phyloP scores from a whole-genome alignment of 768 basidiomycete species.

The Austroboletus festivus region DNA sequence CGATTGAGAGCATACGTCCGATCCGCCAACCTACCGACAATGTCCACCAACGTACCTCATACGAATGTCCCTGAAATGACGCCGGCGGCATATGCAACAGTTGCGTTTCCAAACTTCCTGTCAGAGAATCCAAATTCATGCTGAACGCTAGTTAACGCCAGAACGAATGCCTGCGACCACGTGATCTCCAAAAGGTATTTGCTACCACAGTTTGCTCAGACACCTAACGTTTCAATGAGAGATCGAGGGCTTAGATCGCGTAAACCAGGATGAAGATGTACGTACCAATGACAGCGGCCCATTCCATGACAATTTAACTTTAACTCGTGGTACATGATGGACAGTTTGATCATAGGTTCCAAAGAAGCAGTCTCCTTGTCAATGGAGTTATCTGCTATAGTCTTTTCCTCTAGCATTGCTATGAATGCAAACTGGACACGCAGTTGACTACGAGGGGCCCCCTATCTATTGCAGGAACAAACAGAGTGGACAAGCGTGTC shows the following conservation, averaged over 20 bases:
- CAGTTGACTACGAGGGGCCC: too few species aligned
- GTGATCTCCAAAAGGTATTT: conserved; percentile 9
- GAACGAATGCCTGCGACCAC: conserved; percentile 2
- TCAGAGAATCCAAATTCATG: conserved; percentile 17
- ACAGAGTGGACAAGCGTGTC: too few species aligned
- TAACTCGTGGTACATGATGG: conserved; percentile 3
- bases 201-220: conserved; percentile 12
- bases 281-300: conserved; percentile 17
- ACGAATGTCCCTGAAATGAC: conserved; percentile 4
- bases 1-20: background rate
- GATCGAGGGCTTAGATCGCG: background rate
- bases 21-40: conserved; percentile 11
- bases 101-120: conserved; percentile 11
- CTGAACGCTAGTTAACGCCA: conserved; percentile 5
- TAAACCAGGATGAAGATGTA: background rate
- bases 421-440: too few species aligned
- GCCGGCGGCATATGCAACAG: background rate
- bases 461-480: too few species aligned
- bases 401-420: too few species aligned
- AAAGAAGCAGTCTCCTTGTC: too few species aligned
- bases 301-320: conserved; percentile 8
- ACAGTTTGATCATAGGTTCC: conserved; percentile 4
- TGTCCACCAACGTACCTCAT: conserved; percentile 16
- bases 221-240: conserved; percentile 6
- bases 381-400: too few species aligned